Percentiles rank a stretch among this genome's conserved stretches.
phyloP scores from a whole-genome alignment of 2,329 filamentous ascomycete genomes.

The Pezicula rhizophila region DNA sequence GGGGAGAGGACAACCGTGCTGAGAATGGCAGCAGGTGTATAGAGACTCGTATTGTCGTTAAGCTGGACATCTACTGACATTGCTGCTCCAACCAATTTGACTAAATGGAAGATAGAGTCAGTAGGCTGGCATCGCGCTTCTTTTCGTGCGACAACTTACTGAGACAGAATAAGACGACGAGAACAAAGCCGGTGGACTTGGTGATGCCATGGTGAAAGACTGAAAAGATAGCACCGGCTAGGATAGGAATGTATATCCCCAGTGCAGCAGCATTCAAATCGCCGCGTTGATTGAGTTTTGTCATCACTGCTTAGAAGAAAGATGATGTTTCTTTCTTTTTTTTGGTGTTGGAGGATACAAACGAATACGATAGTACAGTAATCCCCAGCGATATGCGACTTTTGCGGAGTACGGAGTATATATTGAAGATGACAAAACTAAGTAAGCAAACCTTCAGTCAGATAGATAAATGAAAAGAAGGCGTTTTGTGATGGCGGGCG shows the following conservation, averaged over 20 bases:
- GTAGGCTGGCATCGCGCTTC: not conserved
- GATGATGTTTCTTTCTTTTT: too few species aligned
- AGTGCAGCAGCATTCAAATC: conserved; percentile 3
- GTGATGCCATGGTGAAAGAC: not conserved
- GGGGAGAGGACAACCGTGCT: conserved; percentile 4
- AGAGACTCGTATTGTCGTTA: not conserved
- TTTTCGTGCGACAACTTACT: not conserved
- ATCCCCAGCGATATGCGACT: too few species aligned
- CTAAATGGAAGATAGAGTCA: not conserved
- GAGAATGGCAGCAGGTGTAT: conserved; percentile 2
- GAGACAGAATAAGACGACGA: not conserved
- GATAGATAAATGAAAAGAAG: too few species aligned
- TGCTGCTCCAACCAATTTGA: conserved; percentile 16
- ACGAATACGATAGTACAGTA: too few species aligned
- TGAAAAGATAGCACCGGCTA: not conserved
- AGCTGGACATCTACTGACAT: conserved; percentile 18
- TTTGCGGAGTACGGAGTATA: too few species aligned
- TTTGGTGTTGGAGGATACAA: not conserved
- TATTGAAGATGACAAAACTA: too few species aligned
- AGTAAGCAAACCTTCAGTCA: too few species aligned
- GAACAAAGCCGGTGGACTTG: not conserved
- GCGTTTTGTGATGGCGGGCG: too few species aligned
- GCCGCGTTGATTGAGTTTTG: conserved; percentile 2
- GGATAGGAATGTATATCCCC: not conserved
- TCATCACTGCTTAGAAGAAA: not conserved